Evolutionary conservation across 2,329 filamentous ascomycete genomes (phyloP), one percentile per base, ranked within the genome.

Genomic region (Colletotrichum horii): DNA sequence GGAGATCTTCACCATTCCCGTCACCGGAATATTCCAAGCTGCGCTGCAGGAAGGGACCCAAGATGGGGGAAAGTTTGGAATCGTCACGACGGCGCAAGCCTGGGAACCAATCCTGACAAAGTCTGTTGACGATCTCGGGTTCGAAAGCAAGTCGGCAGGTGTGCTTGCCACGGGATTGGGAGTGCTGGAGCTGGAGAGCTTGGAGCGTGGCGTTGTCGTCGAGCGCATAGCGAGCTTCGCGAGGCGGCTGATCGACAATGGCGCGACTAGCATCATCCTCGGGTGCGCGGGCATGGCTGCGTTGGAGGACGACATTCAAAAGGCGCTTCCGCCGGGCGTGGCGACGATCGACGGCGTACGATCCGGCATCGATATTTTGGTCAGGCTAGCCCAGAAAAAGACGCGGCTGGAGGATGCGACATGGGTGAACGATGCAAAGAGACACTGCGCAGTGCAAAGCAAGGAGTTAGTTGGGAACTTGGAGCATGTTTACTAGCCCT

Each of bases 261-360:
- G 65, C 3, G 70, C 74, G 2, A 43, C 11, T 2, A 66, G 64
- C 58, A 66, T 76, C 22, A 55, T 76, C 11, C 70, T 76, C 32
- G 74, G 74, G 2, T 76, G 74, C 19, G 74, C 74, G 8, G 74
- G 74, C 11, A 76, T 76, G 74, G 34, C 74, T 15, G 60, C 34
- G 2, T 19, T 76, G 16, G 74, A 76, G 22, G n/a, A 15, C 4
- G 34, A 55, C 5, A 38, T 76, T 15, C 43, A 28, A 12, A 19
- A 26, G 16, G 26, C 43, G n/a, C 48, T 76, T 2, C 74, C 74
- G 4, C 52, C 16, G 8, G 24, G 12, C 2, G 61, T 36, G 0
- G 28, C 11, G n/a, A 73, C 71, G 3, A 16, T 76, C 4, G 74
- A 76, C 24, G 74, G 70, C 4, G 74, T 76, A 3, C 56, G 74